Evolutionary conservation across 768 basidiomycete genomes (phyloP), one percentile per base, ranked within the genome.

Genomic region (Cystofilobasidium macerans): DNA sequence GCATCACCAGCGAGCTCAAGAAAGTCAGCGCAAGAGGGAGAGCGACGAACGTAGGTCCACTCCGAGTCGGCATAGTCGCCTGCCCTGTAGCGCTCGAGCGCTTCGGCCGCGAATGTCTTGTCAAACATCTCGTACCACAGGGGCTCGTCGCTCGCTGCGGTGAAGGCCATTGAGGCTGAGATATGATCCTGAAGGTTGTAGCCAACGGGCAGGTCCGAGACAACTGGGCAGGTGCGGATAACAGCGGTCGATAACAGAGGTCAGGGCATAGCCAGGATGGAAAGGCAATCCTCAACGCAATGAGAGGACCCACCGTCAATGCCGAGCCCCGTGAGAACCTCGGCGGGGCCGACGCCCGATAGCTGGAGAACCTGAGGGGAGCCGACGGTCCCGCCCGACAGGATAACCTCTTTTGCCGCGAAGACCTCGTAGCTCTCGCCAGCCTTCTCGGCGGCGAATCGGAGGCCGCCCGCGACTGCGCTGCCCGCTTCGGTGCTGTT

Each of bases 331-430:
- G 77, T 70, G 48, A 86, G 75, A 1, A 84, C 79, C 62, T 83
- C 81, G 62, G 72, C 72, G 1, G 83, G 82, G 0, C 85, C 85
- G 58, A 86, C 78, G 63, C 85, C 85, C 61, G 82, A 83, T 12
- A 79, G 76, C 76, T 82, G 76, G 18, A 86, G 75, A 26, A 85
- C 76, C 12, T 82, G 80, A 2, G 84, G 81, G 73, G 79, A 80
- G 40, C 81, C 81, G 48, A 83, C 72, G 4, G 79, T 75, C 20
- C 83, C 83, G 26, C 78, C 80, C 0, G 72, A 48, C 40, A 83
- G 71, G 57, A 86, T 79, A 53, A 83, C 83, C 72, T 86, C 85
- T 73, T 81, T 82, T 69, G 75, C 78, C n/a, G 83, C 84, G n/a
- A 76, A 78, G 54, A 84, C 80, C 5, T 79, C 79, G 69, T 76